phyloP scores from a whole-genome alignment of 176 grass and related monocot genomes.

The Eleusine coracana region DNA sequence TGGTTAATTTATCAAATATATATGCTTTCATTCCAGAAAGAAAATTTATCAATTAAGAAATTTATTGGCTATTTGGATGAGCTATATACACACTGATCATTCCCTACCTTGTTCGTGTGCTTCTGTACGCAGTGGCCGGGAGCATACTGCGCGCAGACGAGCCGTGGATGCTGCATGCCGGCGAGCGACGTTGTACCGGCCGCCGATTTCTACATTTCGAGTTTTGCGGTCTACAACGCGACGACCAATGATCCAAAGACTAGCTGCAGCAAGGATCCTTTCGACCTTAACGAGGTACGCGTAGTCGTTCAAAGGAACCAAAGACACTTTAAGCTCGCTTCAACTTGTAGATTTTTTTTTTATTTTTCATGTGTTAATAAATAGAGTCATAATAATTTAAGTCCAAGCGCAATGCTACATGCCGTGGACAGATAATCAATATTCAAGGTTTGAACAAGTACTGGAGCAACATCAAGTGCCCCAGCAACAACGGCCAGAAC shows the following conservation, averaged over 20 bases:
- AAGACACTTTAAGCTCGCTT: too few relatives aligned
- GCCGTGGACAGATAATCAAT: neutral
- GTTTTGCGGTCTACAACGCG: slow-evolving; percentile 18
- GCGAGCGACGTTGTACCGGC: slow-evolving; percentile 22
- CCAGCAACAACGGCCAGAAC: slow-evolving; percentile 22
- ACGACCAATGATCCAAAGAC: neutral
- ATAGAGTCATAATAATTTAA: neutral
- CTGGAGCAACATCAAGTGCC: slow-evolving; percentile 59
- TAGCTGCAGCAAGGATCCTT: slow-evolving; percentile 28
- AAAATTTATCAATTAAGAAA: too few relatives aligned
- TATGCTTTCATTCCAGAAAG: too few relatives aligned
- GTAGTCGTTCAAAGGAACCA: too few relatives aligned
- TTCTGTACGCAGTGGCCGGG: slow-evolving; percentile 45
- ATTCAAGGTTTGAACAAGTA: slow-evolving; percentile 12
- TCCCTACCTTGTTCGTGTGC: neutral
- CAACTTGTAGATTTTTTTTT: too few relatives aligned
- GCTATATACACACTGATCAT: neutral
- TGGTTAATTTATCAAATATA: neutral
- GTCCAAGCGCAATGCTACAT: neutral
- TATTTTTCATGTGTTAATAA: neutral
- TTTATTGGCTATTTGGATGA: neutral
- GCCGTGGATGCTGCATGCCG: slow-evolving; percentile 40
- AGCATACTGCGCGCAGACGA: slow-evolving; percentile 48
- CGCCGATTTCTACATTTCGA: slow-evolving; percentile 37
- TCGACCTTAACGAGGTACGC: slow-evolving; percentile 31